Conservation (phyloP, 2,329 filamentous ascomycete genomes). For the Tricladium varicosporioides region DNA sequence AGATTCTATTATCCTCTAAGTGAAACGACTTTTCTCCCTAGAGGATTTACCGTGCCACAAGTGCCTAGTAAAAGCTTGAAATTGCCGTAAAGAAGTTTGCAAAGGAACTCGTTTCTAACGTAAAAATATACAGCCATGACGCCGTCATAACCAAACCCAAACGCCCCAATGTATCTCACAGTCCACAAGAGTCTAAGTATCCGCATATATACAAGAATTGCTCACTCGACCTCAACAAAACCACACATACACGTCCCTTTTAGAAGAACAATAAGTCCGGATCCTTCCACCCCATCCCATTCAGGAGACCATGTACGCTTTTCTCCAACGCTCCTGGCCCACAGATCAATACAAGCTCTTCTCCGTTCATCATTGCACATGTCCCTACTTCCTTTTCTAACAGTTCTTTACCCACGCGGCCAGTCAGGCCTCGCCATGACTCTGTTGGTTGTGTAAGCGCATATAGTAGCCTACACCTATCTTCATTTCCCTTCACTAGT, state of each 20-base stretch:
- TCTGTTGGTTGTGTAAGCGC: constrained; percentile 63
- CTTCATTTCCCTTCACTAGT: constrained; percentile 51
- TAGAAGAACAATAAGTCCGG: constrained; percentile 76
- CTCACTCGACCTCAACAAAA: neutral
- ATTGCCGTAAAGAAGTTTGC: too few relatives aligned
- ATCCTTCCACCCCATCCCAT: constrained; percentile 67
- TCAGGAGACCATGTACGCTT: constrained; percentile 54
- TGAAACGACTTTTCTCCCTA: too few relatives aligned
- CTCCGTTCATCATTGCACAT: constrained; percentile 37
- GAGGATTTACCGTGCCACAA: too few relatives aligned
- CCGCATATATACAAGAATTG: neutral
- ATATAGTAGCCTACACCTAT: constrained; percentile 64
- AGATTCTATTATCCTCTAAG: too few relatives aligned
- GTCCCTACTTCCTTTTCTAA: constrained; percentile 57
- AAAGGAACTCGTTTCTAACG: too few relatives aligned
- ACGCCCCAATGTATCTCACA: too few relatives aligned
- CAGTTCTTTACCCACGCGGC: constrained; percentile 63
- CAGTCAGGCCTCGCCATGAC: constrained; percentile 66
- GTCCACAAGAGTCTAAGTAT: too few relatives aligned
- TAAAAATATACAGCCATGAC: too few relatives aligned
- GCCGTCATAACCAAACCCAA: too few relatives aligned
- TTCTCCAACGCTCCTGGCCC: constrained; percentile 76
- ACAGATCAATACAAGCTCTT: constrained; percentile 72
- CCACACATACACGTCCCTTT: neutral
- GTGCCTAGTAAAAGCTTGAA: too few relatives aligned